Conservation (phyloP, 139 green algal genomes). For the Chlamydomonas sphaeroides region DNA sequence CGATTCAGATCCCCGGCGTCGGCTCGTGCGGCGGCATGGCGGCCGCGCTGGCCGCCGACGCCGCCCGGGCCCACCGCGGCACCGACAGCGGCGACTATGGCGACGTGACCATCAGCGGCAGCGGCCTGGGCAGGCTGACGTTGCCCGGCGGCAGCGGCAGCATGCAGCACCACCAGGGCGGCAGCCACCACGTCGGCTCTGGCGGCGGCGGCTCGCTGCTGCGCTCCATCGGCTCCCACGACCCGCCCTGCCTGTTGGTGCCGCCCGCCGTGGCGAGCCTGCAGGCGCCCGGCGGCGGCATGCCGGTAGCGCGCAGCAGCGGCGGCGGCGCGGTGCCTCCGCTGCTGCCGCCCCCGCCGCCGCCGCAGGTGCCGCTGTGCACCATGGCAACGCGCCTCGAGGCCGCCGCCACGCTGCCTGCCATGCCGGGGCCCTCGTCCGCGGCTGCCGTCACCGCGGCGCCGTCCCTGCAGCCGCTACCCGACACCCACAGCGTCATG, state of each 20-base stretch:
- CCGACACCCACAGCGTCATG: too few species aligned
- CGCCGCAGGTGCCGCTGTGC: conserved; percentile 25
- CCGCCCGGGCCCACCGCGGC: neutral
- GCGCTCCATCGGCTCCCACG: neutral
- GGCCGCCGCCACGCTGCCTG: neutral
- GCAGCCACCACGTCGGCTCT: neutral
- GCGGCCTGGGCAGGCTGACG: neutral
- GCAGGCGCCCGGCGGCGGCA: neutral
- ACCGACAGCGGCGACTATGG: conserved; percentile 14
- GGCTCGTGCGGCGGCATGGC: neutral
- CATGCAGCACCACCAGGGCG: neutral
- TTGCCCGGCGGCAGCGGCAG: neutral
- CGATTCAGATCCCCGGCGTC: neutral
- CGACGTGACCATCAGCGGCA: neutral
- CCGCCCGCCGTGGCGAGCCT: neutral
- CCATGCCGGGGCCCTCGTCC: too few species aligned
- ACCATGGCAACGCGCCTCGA: neutral
- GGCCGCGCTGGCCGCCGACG: neutral
- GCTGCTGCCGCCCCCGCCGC: conserved; percentile 27
- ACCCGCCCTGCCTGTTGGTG: neutral
- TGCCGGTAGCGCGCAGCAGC: neutral
- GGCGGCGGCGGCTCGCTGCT: neutral
- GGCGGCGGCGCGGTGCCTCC: neutral
- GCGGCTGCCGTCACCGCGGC: too few species aligned
- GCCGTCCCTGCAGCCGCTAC: too few species aligned